Base-by-base conservation (phyloP, 805 yeast genomes). In the Ogataea allantospora region DNA sequence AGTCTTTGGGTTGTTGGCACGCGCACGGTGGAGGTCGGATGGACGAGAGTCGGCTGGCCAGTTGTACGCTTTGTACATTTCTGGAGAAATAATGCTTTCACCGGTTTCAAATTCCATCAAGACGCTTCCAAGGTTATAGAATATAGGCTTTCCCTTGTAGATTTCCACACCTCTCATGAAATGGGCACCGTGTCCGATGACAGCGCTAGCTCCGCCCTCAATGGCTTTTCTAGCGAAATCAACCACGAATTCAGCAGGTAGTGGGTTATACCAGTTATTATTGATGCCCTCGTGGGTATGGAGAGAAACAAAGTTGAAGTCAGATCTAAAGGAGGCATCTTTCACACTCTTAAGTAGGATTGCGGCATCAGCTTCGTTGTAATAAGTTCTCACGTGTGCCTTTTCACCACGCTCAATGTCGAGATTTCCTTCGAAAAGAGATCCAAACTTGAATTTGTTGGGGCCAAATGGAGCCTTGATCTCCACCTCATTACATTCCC, bases 211-310 rank as follows among this genome's bases (percentile, higher is more conserved):
- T 31, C 59, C 60, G 16, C 41, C 33, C 33, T 57, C 59, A 29
- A 54, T 54, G 22, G 54, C 41, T 21, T 51, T 36, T 34, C 54
- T 46, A 5, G 58, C 52, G 16, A 55, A 53, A 14, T 54, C 48
- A 27, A 47, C 54, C 26, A 55, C 47, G 41, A 52, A 53, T 21
- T 50, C 53, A 28, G 58, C 60, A 15, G 61, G 57, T 12, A 33
- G 25, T 20, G 57, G 50, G 28, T 44, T 43, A 54, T 61, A 50
- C 67, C 67, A 47, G 50, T 61, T 54, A 54, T 62, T 51, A 42
- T 44, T 46, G 38, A 50, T 47, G 31, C 60, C 60, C 38, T 51
- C 62, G 30, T 55, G 60, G 10, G 60, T 55, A 34, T 55, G 60
- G 7, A 54, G 28, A 2, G 56, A 41, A 17, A 55, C 52, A 35